Evolutionary conservation across 768 basidiomycete species (phyloP).

Genomic region (Phaffia tasmanica): DNA sequence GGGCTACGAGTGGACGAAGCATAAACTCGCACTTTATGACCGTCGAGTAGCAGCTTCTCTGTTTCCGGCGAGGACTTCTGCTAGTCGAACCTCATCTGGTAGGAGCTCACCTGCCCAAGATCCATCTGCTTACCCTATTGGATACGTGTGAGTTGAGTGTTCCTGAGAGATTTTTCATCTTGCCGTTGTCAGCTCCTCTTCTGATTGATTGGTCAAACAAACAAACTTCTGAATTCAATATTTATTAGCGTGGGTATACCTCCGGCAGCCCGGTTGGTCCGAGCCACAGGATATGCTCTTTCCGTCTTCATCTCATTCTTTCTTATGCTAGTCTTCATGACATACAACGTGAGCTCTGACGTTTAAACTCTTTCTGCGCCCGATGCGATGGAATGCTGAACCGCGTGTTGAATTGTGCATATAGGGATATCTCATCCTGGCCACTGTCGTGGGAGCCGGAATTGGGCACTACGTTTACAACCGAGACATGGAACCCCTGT

Average conservation of each 20-base stretch:
- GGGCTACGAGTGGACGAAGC: slow-evolving; percentile 4
- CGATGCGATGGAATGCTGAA: not conserved
- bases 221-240: not conserved
- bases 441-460: slow-evolving; percentile 9
- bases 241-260: slow-evolving; percentile 6
- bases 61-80: not conserved
- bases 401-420: not conserved
- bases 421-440: slow-evolving; percentile 21
- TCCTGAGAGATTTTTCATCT: too few relatives aligned
- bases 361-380: too few relatives aligned
- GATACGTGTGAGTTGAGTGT: slow-evolving; percentile 5
- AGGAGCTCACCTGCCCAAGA: slow-evolving; percentile 4
- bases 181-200: not conserved
- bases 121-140: not conserved
- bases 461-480: slow-evolving; percentile 16
- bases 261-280: slow-evolving; percentile 1
- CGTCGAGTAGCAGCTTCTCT: slow-evolving; percentile 7
- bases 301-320: slow-evolving; percentile 13
- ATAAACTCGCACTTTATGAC: slow-evolving; percentile 8
- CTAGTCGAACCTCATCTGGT: not conserved
- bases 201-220: not conserved
- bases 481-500: slow-evolving; percentile 21
- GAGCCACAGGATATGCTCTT: slow-evolving; percentile 11
- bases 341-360: not conserved
- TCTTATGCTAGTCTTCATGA: slow-evolving; percentile 23